Conservation (phyloP, 768 basidiomycete genomes). For the Leccinum uliginosum region DNA sequence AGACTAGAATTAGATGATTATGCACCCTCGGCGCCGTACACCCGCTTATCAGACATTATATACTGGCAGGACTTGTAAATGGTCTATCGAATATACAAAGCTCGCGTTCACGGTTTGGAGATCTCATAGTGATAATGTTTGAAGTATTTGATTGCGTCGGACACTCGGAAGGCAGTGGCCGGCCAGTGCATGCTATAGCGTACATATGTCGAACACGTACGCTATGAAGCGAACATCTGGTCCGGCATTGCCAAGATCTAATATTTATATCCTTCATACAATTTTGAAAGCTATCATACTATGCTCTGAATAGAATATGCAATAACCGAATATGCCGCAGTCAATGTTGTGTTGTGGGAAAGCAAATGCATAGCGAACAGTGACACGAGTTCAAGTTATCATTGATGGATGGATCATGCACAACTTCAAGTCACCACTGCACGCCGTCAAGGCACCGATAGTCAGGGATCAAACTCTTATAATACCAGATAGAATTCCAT, state of each 20-base stretch:
- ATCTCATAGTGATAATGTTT: too few species aligned
- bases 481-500: too few species aligned
- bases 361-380: not conserved
- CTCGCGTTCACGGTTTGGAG: too few species aligned
- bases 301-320: not conserved
- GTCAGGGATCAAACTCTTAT: too few species aligned
- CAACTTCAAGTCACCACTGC: not conserved
- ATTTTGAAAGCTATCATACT: not conserved
- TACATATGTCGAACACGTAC: not conserved
- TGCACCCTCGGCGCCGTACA: not conserved
- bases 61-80: not conserved
- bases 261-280: not conserved
- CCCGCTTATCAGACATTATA: not conserved
- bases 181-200: too few species aligned
- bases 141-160: too few species aligned
- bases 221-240: not conserved
- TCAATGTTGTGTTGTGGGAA: not conserved
- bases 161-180: too few species aligned
- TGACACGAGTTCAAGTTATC: not conserved
- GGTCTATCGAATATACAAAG: too few species aligned
- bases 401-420: too few species aligned
- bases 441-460: too few species aligned
- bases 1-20: not conserved
- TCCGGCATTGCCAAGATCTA: not conserved
- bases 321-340: not conserved